phyloP scores from a whole-genome alignment of 106 monocot genomes.

The Dendrobium officinale region DNA sequence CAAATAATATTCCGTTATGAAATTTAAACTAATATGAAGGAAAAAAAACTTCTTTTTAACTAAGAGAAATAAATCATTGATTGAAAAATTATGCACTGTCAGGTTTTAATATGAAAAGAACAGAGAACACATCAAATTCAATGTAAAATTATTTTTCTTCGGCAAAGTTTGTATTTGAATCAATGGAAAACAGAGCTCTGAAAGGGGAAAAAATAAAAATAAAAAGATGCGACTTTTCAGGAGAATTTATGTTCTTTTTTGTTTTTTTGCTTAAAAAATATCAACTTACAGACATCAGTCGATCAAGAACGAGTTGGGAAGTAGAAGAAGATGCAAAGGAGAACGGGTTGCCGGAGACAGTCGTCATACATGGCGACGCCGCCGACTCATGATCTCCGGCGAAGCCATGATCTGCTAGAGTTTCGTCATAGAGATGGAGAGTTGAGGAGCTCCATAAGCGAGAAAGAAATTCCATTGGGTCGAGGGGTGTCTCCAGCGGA shows the following conservation, averaged over 20 bases:
- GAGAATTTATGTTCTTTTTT: background rate
- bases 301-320: slow-evolving; percentile 79
- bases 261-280: background rate
- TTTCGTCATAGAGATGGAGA: background rate
- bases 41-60: background rate
- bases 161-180: background rate
- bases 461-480: slow-evolving; percentile 84
- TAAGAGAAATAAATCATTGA: too few species aligned
- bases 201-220: background rate
- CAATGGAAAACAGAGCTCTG: background rate
- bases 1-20: background rate
- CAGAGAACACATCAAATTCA: too few species aligned
- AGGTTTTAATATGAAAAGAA: too few species aligned
- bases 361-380: slow-evolving; percentile 2
- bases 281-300: slow-evolving; percentile 72
- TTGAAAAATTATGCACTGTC: too few species aligned
- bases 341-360: slow-evolving; percentile 43
- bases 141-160: too few species aligned
- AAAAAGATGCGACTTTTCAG: background rate
- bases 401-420: slow-evolving; percentile 27
- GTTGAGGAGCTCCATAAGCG: slow-evolving; percentile 46
- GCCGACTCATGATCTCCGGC: slow-evolving; percentile 7
- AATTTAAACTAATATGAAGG: background rate
- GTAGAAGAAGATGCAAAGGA: slow-evolving; percentile 69
- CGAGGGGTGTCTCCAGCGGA: background rate